Conservation (phyloP, 225 moss, liverwort and hornwort genomes). For the Physcomitrellopsis africana region DNA sequence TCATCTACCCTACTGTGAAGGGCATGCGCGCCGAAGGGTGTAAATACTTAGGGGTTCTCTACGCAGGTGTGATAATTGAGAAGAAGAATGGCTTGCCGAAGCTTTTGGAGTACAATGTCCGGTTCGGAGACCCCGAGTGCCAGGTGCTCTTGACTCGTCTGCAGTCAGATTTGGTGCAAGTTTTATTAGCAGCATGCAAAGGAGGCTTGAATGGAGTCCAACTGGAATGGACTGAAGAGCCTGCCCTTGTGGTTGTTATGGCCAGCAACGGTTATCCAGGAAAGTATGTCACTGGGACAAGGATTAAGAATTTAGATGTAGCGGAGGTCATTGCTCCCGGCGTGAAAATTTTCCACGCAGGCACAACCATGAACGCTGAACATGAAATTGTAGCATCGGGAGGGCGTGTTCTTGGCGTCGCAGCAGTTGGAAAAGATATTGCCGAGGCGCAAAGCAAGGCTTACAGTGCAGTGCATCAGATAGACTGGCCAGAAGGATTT, state of each 20-base stretch:
- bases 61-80: slow-evolving; percentile 92
- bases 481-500: slow-evolving; percentile 80
- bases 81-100: slow-evolving; percentile 83
- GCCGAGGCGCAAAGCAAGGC: slow-evolving; percentile 73
- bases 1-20: slow-evolving; percentile 84
- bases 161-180: slow-evolving; percentile 77
- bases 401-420: slow-evolving; percentile 81
- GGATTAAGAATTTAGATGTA: slow-evolving; percentile 66
- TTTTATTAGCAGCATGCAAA: slow-evolving; percentile 74
- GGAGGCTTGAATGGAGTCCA: slow-evolving; percentile 64
- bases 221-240: slow-evolving; percentile 70
- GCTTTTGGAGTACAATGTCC: slow-evolving; percentile 93
- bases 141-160: slow-evolving; percentile 89
- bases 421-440: slow-evolving; percentile 71
- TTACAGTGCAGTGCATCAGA: slow-evolving; percentile 68
- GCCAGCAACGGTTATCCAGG: slow-evolving; percentile 90
- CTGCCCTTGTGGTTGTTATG: slow-evolving; percentile 89
- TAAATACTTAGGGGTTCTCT: slow-evolving; percentile 77
- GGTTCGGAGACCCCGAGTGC: slow-evolving; percentile 97
- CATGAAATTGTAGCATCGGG: slow-evolving; percentile 74
- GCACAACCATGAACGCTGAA: slow-evolving; percentile 61
- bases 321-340: slow-evolving; percentile 54
- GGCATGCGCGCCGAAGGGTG: slow-evolving; percentile 87
- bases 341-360: slow-evolving; percentile 86
- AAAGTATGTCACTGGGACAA: slow-evolving; percentile 57